Evolutionary conservation across 1,284 basidiomycete species (phyloP), one percentile per base, ranked within the genome.

Genomic region (Heterobasidion annosum): DNA sequence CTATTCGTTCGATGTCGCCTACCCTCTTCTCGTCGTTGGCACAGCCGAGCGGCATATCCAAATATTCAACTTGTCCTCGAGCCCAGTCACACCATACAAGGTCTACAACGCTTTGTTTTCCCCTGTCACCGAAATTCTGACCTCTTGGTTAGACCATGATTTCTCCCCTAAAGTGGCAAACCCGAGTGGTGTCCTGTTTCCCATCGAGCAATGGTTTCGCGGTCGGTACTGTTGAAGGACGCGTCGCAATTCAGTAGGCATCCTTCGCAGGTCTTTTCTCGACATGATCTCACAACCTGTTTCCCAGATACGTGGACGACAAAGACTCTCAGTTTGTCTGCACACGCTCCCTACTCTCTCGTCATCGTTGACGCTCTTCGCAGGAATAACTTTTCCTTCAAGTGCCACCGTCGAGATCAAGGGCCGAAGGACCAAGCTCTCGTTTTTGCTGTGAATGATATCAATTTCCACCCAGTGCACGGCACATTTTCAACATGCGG

Each of bases 401-500:
- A 94, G 65, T 98, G 95, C 65, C 95, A 98, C 68, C 90, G 95
- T 44, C 82, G 83, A 53, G 91, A 94, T 59, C 72, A 78, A 54
- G 66, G 72, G 1, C 80, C 77, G 47, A 88, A 89, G 65, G 85
- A 90, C 57, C 83, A 90, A 61, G 83, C 88, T 0, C 73, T 93
- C 50, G 88, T 98, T 13, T 98, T 82, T 65, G 82, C 94, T 0
- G 93, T 98, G 55, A 98, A 99, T 64, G 88, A 91, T 56, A 89
- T 93, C 63, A 81, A 83, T 1, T 98, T 98, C 79, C 93, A 98
- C 67, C 91, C 91, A 48, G 79, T 86, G 1, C 90, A 96, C 60
- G 94, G 93, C 47, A 98, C 95, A 1, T 98, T 98, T 72, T 90
- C 91, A 34, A 98, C 94, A 0, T 93, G 89, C 57, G 95, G 95